Evolutionary conservation across 345 rosid species (phyloP), one percentile per base, ranked within the genome.

Genomic region (Geranium rotundifolium): DNA sequence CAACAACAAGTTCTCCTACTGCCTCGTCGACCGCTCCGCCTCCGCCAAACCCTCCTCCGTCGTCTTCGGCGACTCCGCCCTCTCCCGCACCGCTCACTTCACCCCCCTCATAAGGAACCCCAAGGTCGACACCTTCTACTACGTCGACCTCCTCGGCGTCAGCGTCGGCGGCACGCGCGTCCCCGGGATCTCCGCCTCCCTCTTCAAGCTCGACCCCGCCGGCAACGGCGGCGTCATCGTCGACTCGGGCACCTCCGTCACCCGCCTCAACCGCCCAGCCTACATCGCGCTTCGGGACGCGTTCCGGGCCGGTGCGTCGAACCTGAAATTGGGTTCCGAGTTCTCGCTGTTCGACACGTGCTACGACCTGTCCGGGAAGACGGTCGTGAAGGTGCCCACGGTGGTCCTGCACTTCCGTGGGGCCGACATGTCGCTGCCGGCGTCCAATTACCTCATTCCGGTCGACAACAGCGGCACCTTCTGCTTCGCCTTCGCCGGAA

Each of bases 401-500:
- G 92, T 93, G 75, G 92, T 82, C 60, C 57, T 93, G 56, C 97
- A 90, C 65, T 93, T 82, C 78, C 80, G 89, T 8, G 96, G 96
- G 0, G 95, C 97, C 34, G 92, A 90, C 66, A 84, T 93, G 76
- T 83, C 99, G 5, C 73, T 93, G 17, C 96, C 97, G 76, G 96
- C 97, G 61, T 74, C 95, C 6, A 93, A 93, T 60, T 93, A 93
- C 67, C 68, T 93, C 67, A 88, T 93, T 29, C 92, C 99, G 19
- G 96, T 93, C 54, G 93, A 88, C 52, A 63, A 67, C 15, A 64
- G 71, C 41, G 96, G 95, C 17, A 90, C 77, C 0, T 90, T 93
- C 66, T 93, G 99, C 78, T 93, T 86, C 66, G 99, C 99, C 0
- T 93, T 93, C 34, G 99, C 99, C 14, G 99, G 92, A 29, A 90